Conservation (phyloP, 83 land plant species). For the Isoetes engelmannii region DNA sequence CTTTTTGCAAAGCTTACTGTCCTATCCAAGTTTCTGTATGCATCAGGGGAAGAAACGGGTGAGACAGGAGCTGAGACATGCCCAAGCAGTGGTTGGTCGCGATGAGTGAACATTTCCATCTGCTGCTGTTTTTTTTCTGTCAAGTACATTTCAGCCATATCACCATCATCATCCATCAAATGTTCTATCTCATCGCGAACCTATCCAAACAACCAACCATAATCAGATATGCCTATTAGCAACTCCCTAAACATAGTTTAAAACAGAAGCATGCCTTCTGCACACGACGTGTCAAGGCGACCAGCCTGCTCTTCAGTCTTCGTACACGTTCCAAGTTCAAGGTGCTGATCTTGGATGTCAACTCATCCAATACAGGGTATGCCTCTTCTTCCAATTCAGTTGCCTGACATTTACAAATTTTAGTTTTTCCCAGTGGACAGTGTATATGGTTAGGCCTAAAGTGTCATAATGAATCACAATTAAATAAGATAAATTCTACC, state of each 20-base stretch:
- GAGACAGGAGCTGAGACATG: conserved; percentile 31
- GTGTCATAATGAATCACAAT: too few species aligned
- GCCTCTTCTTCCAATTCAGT: conserved; percentile 87
- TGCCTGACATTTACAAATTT: conserved; percentile 45
- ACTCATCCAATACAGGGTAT: conserved; percentile 81
- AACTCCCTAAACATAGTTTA: not conserved
- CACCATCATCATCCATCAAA: conserved; percentile 98
- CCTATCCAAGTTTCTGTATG: conserved; percentile 51
- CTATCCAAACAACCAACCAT: conserved; percentile 27
- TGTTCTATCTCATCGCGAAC: conserved; percentile 96
- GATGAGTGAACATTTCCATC: conserved; percentile 43
- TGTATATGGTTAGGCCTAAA: too few species aligned
- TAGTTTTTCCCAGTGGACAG: not conserved
- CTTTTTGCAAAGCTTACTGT: conserved; percentile 62
- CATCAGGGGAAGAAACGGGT: conserved; percentile 69
- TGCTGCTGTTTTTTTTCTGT: conserved; percentile 65
- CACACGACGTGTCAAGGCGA: conserved; percentile 79
- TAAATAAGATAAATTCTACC: too few species aligned
- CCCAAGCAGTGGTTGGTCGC: conserved; percentile 44
- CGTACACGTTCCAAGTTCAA: conserved; percentile 80
- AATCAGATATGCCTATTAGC: not conserved
- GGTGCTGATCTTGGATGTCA: conserved; percentile 87
- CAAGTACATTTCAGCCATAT: conserved; percentile 97
- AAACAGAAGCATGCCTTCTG: conserved; percentile 48
- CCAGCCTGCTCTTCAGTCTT: conserved; percentile 86